Conservation (phyloP, 805 yeast genomes). For the Candida pseudoglaebosa region DNA sequence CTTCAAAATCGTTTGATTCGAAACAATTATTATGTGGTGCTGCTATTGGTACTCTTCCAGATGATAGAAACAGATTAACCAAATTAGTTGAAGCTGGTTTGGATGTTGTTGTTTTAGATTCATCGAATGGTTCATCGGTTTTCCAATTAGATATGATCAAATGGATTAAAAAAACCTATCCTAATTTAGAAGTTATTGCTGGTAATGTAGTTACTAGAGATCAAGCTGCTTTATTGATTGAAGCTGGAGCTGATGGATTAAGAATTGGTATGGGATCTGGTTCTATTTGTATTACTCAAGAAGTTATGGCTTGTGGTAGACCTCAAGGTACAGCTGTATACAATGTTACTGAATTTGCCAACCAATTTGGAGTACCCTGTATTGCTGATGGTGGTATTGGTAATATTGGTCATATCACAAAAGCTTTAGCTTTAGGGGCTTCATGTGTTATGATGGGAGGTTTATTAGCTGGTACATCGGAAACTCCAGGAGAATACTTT, state of each 20-base stretch:
- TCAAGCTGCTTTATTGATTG: constrained; percentile 93
- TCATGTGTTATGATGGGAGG: constrained; percentile 99
- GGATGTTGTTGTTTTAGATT: constrained; percentile 93
- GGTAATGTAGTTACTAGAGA: constrained; percentile 99
- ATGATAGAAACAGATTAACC: constrained; percentile 80
- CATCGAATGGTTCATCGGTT: constrained; percentile 95
- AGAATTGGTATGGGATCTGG: constrained; percentile 99
- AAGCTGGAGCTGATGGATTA: constrained; percentile 95
- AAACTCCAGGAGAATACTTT: constrained; percentile 97
- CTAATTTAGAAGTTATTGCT: constrained; percentile 84
- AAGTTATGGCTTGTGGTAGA: constrained; percentile 99
- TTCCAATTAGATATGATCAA: constrained; percentile 92
- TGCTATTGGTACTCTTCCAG: constrained; percentile 90
- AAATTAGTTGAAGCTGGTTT: constrained; percentile 92
- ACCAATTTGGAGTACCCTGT: constrained; percentile 95
- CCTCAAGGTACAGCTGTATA: constrained; percentile 99
- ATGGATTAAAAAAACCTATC: constrained; percentile 80
- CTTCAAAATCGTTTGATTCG: constrained; percentile 87
- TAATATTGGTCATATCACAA: constrained; percentile 96
- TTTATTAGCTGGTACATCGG: constrained; percentile 96
- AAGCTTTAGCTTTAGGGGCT: constrained; percentile 95
- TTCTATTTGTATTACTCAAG: constrained; percentile 98
- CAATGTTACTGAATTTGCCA: constrained; percentile 90
- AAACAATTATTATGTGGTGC: constrained; percentile 99
- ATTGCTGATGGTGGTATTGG: constrained; percentile 99